Evolutionary conservation across 129 eudicot species (phyloP).

Genomic region (Heracleum sosnowskyi): DNA sequence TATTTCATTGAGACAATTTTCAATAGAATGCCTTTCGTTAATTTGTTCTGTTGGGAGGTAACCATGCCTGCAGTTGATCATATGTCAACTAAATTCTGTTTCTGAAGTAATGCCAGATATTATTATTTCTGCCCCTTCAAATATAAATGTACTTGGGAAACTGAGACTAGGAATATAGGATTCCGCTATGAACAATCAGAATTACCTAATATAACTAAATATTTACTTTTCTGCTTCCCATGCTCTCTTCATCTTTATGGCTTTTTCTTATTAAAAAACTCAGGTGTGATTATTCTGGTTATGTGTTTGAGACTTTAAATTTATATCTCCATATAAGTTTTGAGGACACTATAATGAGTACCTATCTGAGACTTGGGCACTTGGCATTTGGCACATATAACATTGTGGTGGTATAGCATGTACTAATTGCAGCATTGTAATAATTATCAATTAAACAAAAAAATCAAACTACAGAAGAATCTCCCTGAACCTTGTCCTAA

Average conservation of each 20-base stretch:
- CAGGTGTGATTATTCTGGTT: neutral
- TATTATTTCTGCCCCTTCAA: neutral
- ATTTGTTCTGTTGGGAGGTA: neutral
- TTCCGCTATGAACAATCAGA: neutral
- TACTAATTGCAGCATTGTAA: neutral
- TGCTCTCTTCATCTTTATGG: neutral
- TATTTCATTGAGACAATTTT: neutral
- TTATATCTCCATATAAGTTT: neutral
- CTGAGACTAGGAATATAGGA: neutral
- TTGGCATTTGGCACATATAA: neutral
- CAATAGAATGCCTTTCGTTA: too few relatives aligned
- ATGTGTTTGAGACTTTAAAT: neutral
- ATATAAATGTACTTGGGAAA: neutral
- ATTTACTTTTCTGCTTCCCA: neutral
- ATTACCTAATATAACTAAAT: neutral
- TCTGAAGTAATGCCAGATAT: neutral
- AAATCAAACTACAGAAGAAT: neutral
- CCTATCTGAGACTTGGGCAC: neutral
- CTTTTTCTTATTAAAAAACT: neutral
- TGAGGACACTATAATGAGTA: neutral
- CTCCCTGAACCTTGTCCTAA: neutral
- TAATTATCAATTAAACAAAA: neutral
- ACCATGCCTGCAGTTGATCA: neutral
- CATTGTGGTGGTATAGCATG: neutral
- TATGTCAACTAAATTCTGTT: neutral